phyloP scores from a whole-genome alignment of 495 filamentous ascomycete species.

The Wilcoxina mikolae region DNA sequence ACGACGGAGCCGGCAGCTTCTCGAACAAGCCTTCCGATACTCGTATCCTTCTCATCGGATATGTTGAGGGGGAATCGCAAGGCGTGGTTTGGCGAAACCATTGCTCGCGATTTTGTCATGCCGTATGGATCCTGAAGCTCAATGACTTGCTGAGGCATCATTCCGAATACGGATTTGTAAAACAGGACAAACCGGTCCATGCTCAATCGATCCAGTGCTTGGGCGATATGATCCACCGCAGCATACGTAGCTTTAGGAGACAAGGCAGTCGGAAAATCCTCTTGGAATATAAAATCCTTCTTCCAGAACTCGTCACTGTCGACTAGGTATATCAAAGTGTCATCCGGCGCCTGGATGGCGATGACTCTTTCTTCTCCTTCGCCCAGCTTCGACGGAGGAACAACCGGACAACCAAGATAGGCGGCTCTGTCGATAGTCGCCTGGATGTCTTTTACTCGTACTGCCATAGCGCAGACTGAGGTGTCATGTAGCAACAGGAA shows the following conservation, averaged over 20 bases:
- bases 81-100: background rate
- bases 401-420: constrained; percentile 2
- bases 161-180: constrained; percentile 4
- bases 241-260: background rate
- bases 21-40: constrained; percentile 1
- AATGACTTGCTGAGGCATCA: constrained; percentile 6
- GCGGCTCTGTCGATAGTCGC: constrained; percentile 1
- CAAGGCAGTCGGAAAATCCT: background rate
- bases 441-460: constrained; percentile 6
- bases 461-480: constrained; percentile 5
- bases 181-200: constrained; percentile 6
- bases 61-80: constrained; percentile 1
- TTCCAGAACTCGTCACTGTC: constrained; percentile 6
- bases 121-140: constrained; percentile 6
- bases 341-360: constrained; percentile 6
- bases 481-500: constrained; percentile 5
- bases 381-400: background rate
- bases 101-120: constrained; percentile 2
- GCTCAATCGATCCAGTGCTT: constrained; percentile 1
- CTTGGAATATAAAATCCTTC: constrained; percentile 1
- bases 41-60: constrained; percentile 5
- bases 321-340: constrained; percentile 5
- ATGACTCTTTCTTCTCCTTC: constrained; percentile 1
- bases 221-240: constrained; percentile 2
- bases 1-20: constrained; percentile 3